Base-by-base conservation (phyloP, 768 basidiomycete species). In the Crepidotus variabilis region DNA sequence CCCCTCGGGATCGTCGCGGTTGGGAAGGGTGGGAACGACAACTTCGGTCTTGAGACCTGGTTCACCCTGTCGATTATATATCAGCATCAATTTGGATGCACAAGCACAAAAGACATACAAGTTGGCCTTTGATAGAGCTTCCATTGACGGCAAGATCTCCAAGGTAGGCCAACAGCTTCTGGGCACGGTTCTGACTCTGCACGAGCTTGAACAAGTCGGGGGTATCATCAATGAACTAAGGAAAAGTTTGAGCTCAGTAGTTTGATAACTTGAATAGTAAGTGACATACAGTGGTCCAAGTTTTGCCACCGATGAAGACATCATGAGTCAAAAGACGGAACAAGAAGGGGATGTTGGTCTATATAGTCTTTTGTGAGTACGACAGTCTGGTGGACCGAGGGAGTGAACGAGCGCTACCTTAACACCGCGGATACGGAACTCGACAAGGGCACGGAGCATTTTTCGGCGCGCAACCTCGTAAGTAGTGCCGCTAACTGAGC, bases 331-430 rank as follows among this genome's bases (percentile, higher is more conserved):
- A 80, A 23, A 99, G 84, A 58, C 96, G 91, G 85, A 99, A 98
- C 63, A 99, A 76, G 90, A 99, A 99, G 13, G 97, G 97, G 62
- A 98, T 98, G 73, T 98, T 98, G 63, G 97, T 99, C 93, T 95
- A 59, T 6, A 39, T 32, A 53, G 3, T 28, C 28, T 4, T 32
- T 22, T 22, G n/a, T 32, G 13, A 11, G 32, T 7, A 32, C 32
- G 10, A 47, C 28, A 33, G n/a, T 11, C 36, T 23, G 21, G 16
- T 46, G 14, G 20, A 22, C 28, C 11, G 11, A 10, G 9, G n/a
- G 7, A 11, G 23, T 14, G 6, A 36, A 1, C 4, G 51, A 46
- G 51, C 61, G 66, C n/a, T 45, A 87, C 92, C 86, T 98, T 98
- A 73, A 98, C 94, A 64, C 97, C 97, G 62, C 97, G 93, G 64